Base-by-base conservation (phyloP, 2,329 filamentous ascomycete genomes). In the Colletotrichum spinosum region DNA sequence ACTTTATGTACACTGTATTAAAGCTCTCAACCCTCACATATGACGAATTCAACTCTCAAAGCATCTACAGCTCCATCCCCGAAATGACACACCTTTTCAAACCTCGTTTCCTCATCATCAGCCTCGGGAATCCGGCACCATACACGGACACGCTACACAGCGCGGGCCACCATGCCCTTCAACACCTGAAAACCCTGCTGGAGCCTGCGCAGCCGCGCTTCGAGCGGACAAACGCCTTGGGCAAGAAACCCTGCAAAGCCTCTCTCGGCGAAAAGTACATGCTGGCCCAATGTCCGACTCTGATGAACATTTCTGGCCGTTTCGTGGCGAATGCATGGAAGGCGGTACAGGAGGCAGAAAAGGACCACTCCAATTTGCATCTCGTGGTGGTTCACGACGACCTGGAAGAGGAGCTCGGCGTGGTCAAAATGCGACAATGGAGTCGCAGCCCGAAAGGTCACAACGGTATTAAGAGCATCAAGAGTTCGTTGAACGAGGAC, bases 331-430 rank as follows among this genome's bases (percentile, higher is more conserved):
- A 82, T 3, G 88, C 90, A 2, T 94, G 91, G 83, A 83, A 83
- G 45, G 80, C 86, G n/a, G 83, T 85, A 62, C 70, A 88, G 65
- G 78, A 71, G 68, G 69, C 69, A 73, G 25, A 80, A 70, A 72
- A 74, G 33, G 37, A 61, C 73, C 68, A 69, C 70, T 56, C 71
- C 12, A 69, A 80, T 38, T 74, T 81, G 12, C 80, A 80, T 17
- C 77, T 99, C 13, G 88, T 98, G 0, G 81, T 98, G 11, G 81
- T 98, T 17, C 94, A 98, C 76, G 95, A 98, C 75, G 95, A 98
- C 75, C 79, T 98, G 39, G 94, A 97, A 72, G 83, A 86, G 46
- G 80, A 85, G 3, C 73, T 94, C 2, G 94, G 94, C 0, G 83
- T 84, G 41, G 84, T 97, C 12, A 87, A 82, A 53, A 81, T 92